Conservation (phyloP, 2,329 filamentous ascomycete species). For the Calonectria honghensis region DNA sequence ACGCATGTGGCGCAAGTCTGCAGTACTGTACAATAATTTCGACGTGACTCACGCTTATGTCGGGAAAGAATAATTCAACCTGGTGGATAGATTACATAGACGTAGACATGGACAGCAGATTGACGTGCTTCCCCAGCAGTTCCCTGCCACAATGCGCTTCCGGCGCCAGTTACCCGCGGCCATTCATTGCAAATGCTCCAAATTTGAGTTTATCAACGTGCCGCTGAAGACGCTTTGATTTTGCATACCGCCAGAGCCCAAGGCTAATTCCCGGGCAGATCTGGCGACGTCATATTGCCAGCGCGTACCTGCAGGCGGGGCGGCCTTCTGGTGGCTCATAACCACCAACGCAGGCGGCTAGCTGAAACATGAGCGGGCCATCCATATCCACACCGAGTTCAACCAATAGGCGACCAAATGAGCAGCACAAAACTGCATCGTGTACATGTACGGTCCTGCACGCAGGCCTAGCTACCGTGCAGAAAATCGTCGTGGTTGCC, state of each 20-base stretch:
- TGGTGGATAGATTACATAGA: no score
- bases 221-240: background rate
- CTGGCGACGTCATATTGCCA: background rate
- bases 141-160: no score
- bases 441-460: background rate
- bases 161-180: no score
- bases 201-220: no score
- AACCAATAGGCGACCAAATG: background rate
- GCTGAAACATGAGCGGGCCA: background rate
- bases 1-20: no score
- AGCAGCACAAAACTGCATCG: background rate
- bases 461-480: background rate
- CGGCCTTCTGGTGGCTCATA: background rate
- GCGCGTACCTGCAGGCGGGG: conserved; percentile 4
- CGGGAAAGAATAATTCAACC: no score
- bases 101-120: no score
- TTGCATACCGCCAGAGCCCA: background rate
- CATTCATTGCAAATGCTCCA: no score
- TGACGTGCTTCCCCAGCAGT: no score
- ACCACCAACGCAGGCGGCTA: background rate
- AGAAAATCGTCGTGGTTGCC: background rate
- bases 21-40: no score
- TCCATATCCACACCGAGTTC: background rate
- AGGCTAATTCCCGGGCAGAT: background rate
- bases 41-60: no score